Conservation (phyloP, 2,329 filamentous ascomycete species). For the Apiospora sp. region DNA sequence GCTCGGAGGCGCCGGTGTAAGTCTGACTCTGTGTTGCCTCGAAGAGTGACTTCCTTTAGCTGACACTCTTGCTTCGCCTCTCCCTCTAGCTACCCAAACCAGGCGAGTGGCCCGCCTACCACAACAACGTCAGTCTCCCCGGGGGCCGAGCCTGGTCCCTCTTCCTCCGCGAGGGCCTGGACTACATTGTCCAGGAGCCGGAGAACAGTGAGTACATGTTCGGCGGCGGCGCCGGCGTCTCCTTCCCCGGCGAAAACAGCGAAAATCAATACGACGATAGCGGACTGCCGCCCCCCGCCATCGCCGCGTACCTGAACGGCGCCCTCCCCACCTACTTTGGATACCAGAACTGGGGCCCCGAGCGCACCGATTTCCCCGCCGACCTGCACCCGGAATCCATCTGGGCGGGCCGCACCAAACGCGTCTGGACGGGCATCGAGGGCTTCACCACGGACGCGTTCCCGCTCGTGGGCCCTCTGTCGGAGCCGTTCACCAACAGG, state of each 20-base stretch:
- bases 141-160: constrained; percentile 1
- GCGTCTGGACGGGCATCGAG: constrained; percentile 59
- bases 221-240: constrained; percentile 3
- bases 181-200: background rate
- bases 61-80: no score
- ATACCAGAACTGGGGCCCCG: constrained; percentile 50
- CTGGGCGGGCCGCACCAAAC: constrained; percentile 42
- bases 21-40: no score
- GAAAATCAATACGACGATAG: background rate
- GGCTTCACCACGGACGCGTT: constrained; percentile 56
- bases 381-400: constrained; percentile 51
- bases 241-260: background rate
- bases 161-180: background rate
- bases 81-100: constrained; percentile 43
- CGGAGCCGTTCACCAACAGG: constrained; percentile 41
- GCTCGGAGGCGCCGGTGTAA: constrained; percentile 19
- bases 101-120: constrained; percentile 33
- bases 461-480: constrained; percentile 59
- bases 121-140: background rate
- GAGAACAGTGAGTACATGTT: background rate
- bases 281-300: constrained; percentile 24
- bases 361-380: constrained; percentile 55
- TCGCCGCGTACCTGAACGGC: constrained; percentile 42
- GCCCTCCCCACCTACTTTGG: constrained; percentile 54
- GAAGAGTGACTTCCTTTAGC: no score